Evolutionary conservation across 129 eudicot species (phyloP).

Genomic region (Dittrichia graveolens): DNA sequence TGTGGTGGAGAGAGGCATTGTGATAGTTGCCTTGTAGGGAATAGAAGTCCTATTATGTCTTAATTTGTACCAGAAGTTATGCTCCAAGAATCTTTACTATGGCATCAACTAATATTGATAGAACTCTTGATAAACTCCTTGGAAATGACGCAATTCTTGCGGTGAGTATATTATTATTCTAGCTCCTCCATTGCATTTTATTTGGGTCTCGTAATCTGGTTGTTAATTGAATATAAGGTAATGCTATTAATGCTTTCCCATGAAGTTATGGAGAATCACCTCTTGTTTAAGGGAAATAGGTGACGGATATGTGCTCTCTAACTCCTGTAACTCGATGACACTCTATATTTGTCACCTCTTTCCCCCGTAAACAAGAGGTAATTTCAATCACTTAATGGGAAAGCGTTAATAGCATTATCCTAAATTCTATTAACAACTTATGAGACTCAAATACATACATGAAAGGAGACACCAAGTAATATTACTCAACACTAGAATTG

Average conservation of each 20-base stretch:
- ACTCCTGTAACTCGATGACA: too few species aligned
- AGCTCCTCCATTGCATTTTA: background rate
- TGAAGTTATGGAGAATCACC: conserved; percentile 33
- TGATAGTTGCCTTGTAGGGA: conserved; percentile 40
- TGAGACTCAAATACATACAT: background rate
- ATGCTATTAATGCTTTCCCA: conserved; percentile 37
- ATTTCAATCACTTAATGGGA: conserved; percentile 29
- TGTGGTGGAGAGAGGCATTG: conserved; percentile 36
- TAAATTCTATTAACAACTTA: background rate
- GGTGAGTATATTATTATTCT: conserved; percentile 26
- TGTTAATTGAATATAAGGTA: conserved; percentile 32
- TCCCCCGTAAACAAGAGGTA: conserved; percentile 43
- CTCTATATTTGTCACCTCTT: conserved; percentile 27
- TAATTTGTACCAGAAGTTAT: background rate
- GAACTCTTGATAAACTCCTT: conserved; percentile 29
- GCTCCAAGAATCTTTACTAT: conserved; percentile 51
- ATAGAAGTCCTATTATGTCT: conserved; percentile 5
- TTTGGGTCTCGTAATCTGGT: background rate
- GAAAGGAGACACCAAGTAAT: background rate
- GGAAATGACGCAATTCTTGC: conserved; percentile 30
- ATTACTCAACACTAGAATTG: conserved; percentile 31
- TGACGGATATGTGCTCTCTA: conserved; percentile 20
- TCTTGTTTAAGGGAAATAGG: conserved; percentile 36
- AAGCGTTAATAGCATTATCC: conserved; percentile 46
- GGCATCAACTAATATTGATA: conserved; percentile 37